phyloP scores from a whole-genome alignment of 2,329 filamentous ascomycete species.

The Xylariaceae sp. region DNA sequence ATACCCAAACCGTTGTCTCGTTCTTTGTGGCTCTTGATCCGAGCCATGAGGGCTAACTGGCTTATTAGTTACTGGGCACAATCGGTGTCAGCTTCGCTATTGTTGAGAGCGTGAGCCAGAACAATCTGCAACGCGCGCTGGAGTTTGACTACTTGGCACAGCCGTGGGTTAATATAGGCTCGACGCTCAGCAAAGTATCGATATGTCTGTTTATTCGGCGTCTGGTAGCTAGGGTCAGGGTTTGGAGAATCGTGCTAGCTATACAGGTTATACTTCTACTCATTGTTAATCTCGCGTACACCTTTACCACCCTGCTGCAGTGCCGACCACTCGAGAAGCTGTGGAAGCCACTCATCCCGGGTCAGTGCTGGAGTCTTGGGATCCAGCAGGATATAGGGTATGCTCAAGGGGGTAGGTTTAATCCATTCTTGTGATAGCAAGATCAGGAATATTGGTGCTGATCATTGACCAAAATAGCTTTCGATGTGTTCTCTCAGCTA shows the following conservation, averaged over 20 bases:
- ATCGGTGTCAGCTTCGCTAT: constrained; percentile 45
- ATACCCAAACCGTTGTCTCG: neutral
- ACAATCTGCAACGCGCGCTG: constrained; percentile 36
- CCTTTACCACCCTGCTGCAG: constrained; percentile 44
- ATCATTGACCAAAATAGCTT: constrained; percentile 32
- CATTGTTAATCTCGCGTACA: constrained; percentile 41
- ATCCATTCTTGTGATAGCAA: neutral
- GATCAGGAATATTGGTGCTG: neutral
- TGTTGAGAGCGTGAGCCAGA: constrained; percentile 40
- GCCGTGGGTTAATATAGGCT: constrained; percentile 45
- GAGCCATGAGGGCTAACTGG: neutral
- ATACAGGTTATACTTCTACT: constrained; percentile 42
- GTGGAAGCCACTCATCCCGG: constrained; percentile 41
- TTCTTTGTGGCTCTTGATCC: neutral
- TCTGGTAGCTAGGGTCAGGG: constrained; percentile 36
- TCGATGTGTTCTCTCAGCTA: constrained; percentile 45
- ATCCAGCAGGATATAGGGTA: constrained; percentile 44
- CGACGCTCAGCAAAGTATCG: constrained; percentile 45
- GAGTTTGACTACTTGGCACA: constrained; percentile 45
- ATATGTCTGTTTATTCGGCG: constrained; percentile 46
- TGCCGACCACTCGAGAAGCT: constrained; percentile 47
- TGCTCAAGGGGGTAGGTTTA: constrained; percentile 41
- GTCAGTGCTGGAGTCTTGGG: constrained; percentile 42
- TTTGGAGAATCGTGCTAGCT: constrained; percentile 42
- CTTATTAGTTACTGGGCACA: constrained; percentile 41